Evolutionary conservation across 2,329 filamentous ascomycete species (phyloP).

Genomic region (Xylariaceae sp.): DNA sequence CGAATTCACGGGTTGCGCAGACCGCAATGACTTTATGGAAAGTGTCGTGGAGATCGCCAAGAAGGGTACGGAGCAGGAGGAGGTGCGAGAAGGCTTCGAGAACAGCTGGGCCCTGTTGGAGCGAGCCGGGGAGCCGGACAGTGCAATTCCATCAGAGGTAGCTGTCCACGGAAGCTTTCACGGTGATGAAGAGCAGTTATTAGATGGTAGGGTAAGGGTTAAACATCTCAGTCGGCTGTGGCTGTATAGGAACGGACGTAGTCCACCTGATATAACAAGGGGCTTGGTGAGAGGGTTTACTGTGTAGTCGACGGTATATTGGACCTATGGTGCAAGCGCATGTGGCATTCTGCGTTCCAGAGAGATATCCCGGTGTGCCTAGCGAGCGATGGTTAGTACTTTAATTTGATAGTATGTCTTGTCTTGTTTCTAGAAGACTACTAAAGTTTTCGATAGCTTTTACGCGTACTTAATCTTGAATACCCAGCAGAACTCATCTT

Average conservation of each 20-base stretch:
- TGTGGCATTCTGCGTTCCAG: background rate
- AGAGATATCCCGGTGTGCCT: background rate
- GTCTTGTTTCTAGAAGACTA: background rate
- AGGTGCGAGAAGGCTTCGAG: conserved; percentile 55
- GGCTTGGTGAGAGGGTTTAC: conserved; percentile 44
- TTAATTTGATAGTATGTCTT: background rate
- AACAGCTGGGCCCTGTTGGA: conserved; percentile 53
- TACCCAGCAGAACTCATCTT: conserved; percentile 39
- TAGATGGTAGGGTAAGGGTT: conserved; percentile 55
- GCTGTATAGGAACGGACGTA: conserved; percentile 66
- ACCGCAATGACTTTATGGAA: conserved; percentile 67
- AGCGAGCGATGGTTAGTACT: background rate
- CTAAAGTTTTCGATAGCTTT: conserved; percentile 8
- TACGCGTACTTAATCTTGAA: conserved; percentile 38
- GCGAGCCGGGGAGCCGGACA: conserved; percentile 28
- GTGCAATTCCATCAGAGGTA: conserved; percentile 35
- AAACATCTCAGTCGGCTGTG: conserved; percentile 68
- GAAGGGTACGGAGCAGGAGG: conserved; percentile 52
- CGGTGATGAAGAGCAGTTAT: conserved; percentile 40
- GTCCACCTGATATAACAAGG: conserved; percentile 53
- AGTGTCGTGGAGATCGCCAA: conserved; percentile 57
- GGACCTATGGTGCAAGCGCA: background rate
- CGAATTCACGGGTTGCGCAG: conserved; percentile 51
- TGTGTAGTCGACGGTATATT: conserved; percentile 9
- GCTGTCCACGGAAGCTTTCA: conserved; percentile 49